Evolutionary conservation across 768 basidiomycete genomes (phyloP), one percentile per base, ranked within the genome.

Genomic region (Pleurotus citrinopileatus): DNA sequence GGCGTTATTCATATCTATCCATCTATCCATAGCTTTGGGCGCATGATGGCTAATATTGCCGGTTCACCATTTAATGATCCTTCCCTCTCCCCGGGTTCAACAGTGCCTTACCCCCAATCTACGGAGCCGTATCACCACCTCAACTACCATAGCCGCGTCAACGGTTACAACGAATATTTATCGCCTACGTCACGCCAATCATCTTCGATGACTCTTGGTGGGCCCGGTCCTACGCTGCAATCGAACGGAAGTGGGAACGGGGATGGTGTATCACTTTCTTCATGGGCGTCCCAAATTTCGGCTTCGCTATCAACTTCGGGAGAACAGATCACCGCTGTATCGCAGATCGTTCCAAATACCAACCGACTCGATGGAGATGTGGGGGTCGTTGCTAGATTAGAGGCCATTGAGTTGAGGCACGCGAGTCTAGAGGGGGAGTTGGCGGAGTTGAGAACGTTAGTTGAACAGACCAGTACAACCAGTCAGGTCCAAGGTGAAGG

Each of bases 131-230:
- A 34, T n/a, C 32, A 34, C 32, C n/a, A 34, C 32, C n/a, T n/a
- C 10, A 9, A 34, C 40, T 2, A 12, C 9, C 40, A 42, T 42
- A 12, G 46, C 27, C n/a, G n/a, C n/a, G n/a, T n/a, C n/a, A n/a
- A n/a, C n/a, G n/a, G n/a, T n/a, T n/a, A n/a, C n/a, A 17, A n/a
- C 8, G 46, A 29, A 29, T 47, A 15, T 29, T 36, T 50, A 12
- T 36, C 36, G 29, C n/a, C 48, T 15, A 23, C 48, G 3, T 50
- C 48, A 13, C 48, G 48, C 17, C 48, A 50, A 23, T 50, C 48
- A 17, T 50, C 48, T 15, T 50, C 48, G 13, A 50, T 50, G 48
- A 50, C 48, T 50, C 48, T 50, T 7, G 48, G 48, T 0, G 48
- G 48, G 1, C 48, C 46, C 8, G n/a, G 1, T 15, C 17, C 45